A percentile compares a stretch with the other conserved stretches of the same genome.
Conservation (phyloP, 179 eudicot species). For the Spergularia azorica region DNA sequence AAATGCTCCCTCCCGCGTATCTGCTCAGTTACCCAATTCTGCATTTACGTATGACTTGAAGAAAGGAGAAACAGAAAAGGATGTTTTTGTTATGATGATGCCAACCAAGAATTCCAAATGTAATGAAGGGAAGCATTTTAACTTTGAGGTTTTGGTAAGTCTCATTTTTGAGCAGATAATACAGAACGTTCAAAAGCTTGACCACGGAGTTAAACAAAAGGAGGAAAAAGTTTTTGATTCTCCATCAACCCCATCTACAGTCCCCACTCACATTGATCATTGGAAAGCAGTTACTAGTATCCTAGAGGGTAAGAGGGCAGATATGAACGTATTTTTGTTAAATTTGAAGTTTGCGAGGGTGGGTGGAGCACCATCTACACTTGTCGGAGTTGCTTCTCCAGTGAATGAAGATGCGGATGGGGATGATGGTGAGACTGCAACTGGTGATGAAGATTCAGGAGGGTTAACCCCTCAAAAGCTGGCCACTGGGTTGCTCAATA, state of each 20-base stretch:
- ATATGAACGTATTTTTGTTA: conserved; percentile 59
- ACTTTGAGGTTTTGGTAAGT: conserved; percentile 60
- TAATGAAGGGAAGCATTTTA: conserved; percentile 45
- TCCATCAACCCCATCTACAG: conserved; percentile 28
- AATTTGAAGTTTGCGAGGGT: conserved; percentile 80
- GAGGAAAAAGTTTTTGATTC: conserved; percentile 36
- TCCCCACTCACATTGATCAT: conserved; percentile 45
- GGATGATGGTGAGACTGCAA: conserved; percentile 40
- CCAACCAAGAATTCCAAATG: conserved; percentile 36
- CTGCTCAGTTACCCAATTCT: conserved; percentile 29
- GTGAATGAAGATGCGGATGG: conserved; percentile 62
- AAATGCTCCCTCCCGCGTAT: conserved; percentile 24
- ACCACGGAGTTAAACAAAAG: conserved; percentile 41
- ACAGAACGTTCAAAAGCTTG: conserved; percentile 59
- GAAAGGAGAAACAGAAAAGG: conserved; percentile 37
- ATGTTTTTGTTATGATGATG: conserved; percentile 31
- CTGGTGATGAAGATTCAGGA: conserved; percentile 49
- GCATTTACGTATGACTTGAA: conserved; percentile 33
- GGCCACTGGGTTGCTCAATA: conserved; percentile 68
- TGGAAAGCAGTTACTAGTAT: conserved; percentile 52
- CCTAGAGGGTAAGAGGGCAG: conserved; percentile 68
- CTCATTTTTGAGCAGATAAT: conserved; percentile 58
- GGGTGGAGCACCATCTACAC: conserved; percentile 71
- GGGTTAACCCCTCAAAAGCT: conserved; percentile 60
- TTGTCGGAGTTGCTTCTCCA: conserved; percentile 58